Conservation (phyloP, 2,329 filamentous ascomycete genomes). For the Dactylellina drechsleri region DNA sequence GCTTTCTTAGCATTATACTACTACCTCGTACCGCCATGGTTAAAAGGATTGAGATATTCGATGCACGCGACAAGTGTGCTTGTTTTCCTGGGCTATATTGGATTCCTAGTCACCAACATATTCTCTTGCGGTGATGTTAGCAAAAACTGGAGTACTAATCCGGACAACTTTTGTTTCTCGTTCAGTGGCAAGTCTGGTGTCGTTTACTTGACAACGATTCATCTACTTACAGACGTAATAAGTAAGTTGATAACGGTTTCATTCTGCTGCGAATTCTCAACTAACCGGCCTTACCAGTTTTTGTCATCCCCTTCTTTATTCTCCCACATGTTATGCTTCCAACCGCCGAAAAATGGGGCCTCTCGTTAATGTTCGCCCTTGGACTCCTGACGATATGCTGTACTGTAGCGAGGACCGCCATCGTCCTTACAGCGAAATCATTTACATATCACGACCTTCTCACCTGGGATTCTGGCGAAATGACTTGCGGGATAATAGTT, state of each 20-base stretch:
- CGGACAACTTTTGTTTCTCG: slow-evolving; percentile 45
- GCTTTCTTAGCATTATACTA: slow-evolving; percentile 51
- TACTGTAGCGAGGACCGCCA: slow-evolving; percentile 45
- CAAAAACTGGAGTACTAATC: slow-evolving; percentile 49
- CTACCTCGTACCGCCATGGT: slow-evolving; percentile 49
- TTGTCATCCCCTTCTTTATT: slow-evolving; percentile 51
- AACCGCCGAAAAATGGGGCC: slow-evolving; percentile 46
- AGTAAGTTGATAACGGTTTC: slow-evolving; percentile 10
- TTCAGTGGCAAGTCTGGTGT: slow-evolving; percentile 39
- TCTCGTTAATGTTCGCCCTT: slow-evolving; percentile 50
- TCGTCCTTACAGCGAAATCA: slow-evolving; percentile 43
- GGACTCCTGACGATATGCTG: slow-evolving; percentile 46
- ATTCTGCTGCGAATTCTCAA: not conserved
- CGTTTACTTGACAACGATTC: slow-evolving; percentile 46
- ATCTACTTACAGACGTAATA: slow-evolving; percentile 49
- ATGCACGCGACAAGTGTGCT: slow-evolving; percentile 42
- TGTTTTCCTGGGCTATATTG: slow-evolving; percentile 47
- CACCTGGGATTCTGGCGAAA: slow-evolving; percentile 52
- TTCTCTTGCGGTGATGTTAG: slow-evolving; percentile 49
- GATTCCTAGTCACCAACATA: slow-evolving; percentile 45
- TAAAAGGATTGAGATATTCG: slow-evolving; percentile 33
- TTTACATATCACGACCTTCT: slow-evolving; percentile 52
- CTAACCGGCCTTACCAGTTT: slow-evolving; percentile 31
- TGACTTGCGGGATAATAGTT: slow-evolving; percentile 46
- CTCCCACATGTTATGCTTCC: slow-evolving; percentile 53